phyloP scores from a whole-genome alignment of 495 filamentous ascomycete species.

The Durotheca rogersii region DNA sequence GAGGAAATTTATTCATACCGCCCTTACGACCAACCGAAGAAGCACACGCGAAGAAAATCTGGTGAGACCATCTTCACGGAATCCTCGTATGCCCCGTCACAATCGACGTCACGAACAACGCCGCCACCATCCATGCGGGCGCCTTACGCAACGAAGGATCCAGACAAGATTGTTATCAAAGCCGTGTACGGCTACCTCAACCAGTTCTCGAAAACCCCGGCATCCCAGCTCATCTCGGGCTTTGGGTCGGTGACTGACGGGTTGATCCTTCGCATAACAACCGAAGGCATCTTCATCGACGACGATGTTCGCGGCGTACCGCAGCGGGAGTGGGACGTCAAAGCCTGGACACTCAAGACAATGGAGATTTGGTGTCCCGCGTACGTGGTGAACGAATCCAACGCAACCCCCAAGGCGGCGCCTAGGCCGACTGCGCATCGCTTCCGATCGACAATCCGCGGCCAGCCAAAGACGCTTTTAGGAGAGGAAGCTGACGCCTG shows the following conservation, averaged over 20 bases:
- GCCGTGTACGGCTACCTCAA: constrained; percentile 91
- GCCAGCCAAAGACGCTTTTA: constrained; percentile 49
- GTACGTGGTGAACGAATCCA: constrained; percentile 41
- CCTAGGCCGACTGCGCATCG: constrained; percentile 37
- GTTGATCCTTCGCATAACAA: constrained; percentile 75
- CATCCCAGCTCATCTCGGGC: constrained; percentile 75
- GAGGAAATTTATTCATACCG: constrained; percentile 75
- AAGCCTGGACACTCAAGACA: constrained; percentile 92
- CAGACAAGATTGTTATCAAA: constrained; percentile 89
- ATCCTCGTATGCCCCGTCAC: constrained; percentile 78
- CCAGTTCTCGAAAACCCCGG: constrained; percentile 74
- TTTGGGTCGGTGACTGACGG: constrained; percentile 76
- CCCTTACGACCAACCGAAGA: constrained; percentile 75
- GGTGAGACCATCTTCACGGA: constrained; percentile 72
- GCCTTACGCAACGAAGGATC: constrained; percentile 79
- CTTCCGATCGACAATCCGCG: constrained; percentile 32
- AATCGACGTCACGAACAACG: constrained; percentile 80
- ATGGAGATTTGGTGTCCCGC: constrained; percentile 85
- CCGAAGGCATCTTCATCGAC: constrained; percentile 93
- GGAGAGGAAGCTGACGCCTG: constrained; percentile 65
- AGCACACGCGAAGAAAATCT: constrained; percentile 54
- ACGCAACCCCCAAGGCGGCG: constrained; percentile 39
- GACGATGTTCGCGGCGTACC: constrained; percentile 85
- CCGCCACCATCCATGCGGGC: constrained; percentile 76
- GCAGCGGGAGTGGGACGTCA: constrained; percentile 96